Conservation (phyloP, 805 yeast genomes). For the Dipodascopsis uninucleata region DNA sequence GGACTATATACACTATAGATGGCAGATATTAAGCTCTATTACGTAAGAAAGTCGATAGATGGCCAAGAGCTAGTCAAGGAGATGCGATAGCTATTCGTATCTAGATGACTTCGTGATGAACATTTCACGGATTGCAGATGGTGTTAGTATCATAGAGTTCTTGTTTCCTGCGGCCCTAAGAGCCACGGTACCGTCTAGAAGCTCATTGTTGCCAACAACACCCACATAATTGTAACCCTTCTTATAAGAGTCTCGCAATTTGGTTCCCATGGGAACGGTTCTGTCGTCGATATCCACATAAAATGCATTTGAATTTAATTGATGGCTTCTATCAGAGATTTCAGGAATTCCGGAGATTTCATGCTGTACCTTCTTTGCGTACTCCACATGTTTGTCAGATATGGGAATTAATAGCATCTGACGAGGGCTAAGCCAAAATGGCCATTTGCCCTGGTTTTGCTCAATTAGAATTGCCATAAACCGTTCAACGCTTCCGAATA, state of each 20-base stretch:
- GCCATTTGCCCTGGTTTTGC: slow-evolving; percentile 92
- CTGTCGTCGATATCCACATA: slow-evolving; percentile 73
- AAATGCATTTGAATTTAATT: slow-evolving; percentile 57
- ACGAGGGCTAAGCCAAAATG: slow-evolving; percentile 92
- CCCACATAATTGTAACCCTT: slow-evolving; percentile 75
- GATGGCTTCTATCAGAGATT: slow-evolving; percentile 40
- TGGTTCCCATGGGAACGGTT: slow-evolving; percentile 70
- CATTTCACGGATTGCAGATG: too few species aligned
- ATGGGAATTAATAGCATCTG: slow-evolving; percentile 86
- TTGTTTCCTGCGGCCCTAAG: too few species aligned
- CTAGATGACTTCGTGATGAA: too few species aligned
- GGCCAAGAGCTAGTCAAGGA: too few species aligned
- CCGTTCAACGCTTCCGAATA: slow-evolving; percentile 90
- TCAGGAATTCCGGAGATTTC: slow-evolving; percentile 38
- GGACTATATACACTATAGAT: too few species aligned
- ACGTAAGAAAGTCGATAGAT: too few species aligned
- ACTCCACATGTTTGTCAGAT: slow-evolving; percentile 51
- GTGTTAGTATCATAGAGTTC: too few species aligned
- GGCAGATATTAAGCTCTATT: too few species aligned
- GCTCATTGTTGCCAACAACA: slow-evolving; percentile 85
- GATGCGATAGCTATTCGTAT: too few species aligned
- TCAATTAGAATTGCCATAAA: slow-evolving; percentile 88
- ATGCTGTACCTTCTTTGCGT: slow-evolving; percentile 49
- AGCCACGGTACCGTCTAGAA: slow-evolving; percentile 54
- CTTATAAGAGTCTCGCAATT: slow-evolving; percentile 72